phyloP scores from a whole-genome alignment of 192 early-diverging fungal genomes.

The Linnemannia zychae region DNA sequence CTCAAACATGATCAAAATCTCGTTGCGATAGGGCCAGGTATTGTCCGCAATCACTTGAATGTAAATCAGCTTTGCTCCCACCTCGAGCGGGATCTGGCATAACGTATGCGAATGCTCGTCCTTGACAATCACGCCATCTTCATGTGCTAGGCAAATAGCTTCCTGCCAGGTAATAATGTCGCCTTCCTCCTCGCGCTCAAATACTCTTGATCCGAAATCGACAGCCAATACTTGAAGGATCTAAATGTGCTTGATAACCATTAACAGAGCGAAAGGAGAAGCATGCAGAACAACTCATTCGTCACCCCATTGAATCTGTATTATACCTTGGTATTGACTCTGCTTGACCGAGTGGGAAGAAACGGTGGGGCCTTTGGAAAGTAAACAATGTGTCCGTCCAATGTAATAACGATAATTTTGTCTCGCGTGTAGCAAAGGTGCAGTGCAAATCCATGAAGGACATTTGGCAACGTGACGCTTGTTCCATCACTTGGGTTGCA shows the following conservation, averaged over 20 bases:
- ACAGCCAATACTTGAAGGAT: slow-evolving; percentile 25
- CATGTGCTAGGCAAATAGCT: slow-evolving; percentile 34
- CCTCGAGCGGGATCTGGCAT: slow-evolving; percentile 12
- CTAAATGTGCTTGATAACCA: neutral
- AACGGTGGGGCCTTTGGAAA: slow-evolving; percentile 22
- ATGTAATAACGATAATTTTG: slow-evolving; percentile 22
- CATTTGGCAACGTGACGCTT: slow-evolving; percentile 5
- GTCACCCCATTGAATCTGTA: too few species aligned
- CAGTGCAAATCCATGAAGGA: slow-evolving; percentile 32
- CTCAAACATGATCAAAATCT: slow-evolving; percentile 36
- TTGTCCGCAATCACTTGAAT: slow-evolving; percentile 35
- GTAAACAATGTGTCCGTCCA: slow-evolving; percentile 35
- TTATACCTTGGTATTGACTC: slow-evolving; percentile 28
- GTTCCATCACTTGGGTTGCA: slow-evolving; percentile 4
- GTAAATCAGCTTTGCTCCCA: slow-evolving; percentile 22
- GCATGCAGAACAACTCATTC: neutral
- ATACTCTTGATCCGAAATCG: slow-evolving; percentile 6
- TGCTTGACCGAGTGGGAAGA: slow-evolving; percentile 13
- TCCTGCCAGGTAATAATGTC: slow-evolving; percentile 9
- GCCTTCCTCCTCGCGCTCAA: slow-evolving; percentile 2
- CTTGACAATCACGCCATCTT: slow-evolving; percentile 30
- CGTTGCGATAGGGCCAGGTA: slow-evolving; percentile 18
- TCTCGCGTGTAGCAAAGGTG: slow-evolving; percentile 21
- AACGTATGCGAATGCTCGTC: slow-evolving; percentile 25
- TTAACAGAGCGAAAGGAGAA: neutral